phyloP scores from a whole-genome alignment of 2,329 filamentous ascomycete species.

The Lasiodiplodia sp. region DNA sequence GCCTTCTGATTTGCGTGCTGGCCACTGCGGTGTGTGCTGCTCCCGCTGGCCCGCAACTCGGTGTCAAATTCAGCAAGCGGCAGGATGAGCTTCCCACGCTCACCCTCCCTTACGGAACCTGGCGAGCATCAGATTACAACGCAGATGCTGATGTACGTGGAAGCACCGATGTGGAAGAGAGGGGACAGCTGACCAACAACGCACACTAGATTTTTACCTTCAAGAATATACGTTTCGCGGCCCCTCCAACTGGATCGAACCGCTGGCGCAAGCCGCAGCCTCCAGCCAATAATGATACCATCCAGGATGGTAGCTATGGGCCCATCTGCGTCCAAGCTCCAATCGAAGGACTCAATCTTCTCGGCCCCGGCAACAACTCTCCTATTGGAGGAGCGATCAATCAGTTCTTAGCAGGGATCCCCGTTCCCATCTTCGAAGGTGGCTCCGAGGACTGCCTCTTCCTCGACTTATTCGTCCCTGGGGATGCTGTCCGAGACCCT shows the following conservation, averaged over 20 bases:
- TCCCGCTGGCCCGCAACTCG: slow-evolving; percentile 14
- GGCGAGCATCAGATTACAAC: slow-evolving; percentile 24
- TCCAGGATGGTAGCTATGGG: slow-evolving; percentile 31
- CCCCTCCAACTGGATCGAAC: slow-evolving; percentile 43
- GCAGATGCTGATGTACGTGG: slow-evolving; percentile 21
- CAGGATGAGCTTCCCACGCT: slow-evolving; percentile 27
- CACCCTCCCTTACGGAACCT: slow-evolving; percentile 25
- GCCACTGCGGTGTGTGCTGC: slow-evolving; percentile 7
- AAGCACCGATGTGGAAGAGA: not conserved
- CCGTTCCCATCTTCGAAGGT: slow-evolving; percentile 15
- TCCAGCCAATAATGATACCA: slow-evolving; percentile 19
- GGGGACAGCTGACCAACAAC: not conserved
- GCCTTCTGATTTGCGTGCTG: slow-evolving; percentile 10
- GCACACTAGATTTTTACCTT: slow-evolving; percentile 31
- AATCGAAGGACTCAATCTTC: slow-evolving; percentile 24
- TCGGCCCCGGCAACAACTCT: slow-evolving; percentile 27
- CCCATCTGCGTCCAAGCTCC: slow-evolving; percentile 28
- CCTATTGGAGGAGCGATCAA: slow-evolving; percentile 26
- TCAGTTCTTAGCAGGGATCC: slow-evolving; percentile 22
- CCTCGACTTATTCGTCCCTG: slow-evolving; percentile 26
- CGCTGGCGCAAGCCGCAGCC: slow-evolving; percentile 32
- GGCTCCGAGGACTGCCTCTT: slow-evolving; percentile 29
- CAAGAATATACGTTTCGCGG: slow-evolving; percentile 41
- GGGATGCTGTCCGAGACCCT: slow-evolving; percentile 21
- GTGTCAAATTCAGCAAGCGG: slow-evolving; percentile 26